Base-by-base conservation (phyloP, 2,329 filamentous ascomycete genomes). In the Fonsecaea multimorphosa region DNA sequence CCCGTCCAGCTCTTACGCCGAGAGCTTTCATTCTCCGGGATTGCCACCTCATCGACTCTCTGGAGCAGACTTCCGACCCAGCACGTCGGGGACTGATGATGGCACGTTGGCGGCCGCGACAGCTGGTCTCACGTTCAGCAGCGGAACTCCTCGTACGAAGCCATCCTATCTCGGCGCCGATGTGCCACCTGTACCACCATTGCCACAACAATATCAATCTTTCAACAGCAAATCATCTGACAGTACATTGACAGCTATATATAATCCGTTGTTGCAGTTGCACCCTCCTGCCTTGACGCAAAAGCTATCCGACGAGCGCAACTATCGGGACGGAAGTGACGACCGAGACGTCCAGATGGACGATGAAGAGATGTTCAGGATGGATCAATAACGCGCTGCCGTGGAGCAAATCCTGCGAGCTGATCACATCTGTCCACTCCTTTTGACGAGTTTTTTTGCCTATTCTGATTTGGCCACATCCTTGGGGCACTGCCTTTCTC, bases 291-390 rank as follows among this genome's bases (percentile, higher is more conserved):
- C 70, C 1, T 75, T 81, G 58, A 82, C 80, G 19, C 82, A 83
- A 73, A 78, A 81, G 70, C 73, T 83, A 59, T 82, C 80, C 49
- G 78, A 82, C 73, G 77, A 83, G 75, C 76, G 87, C 64, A 89
- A 91, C 73, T 85, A 90, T 63, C 89, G 88, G 78, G 90, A 88
- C 84, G 86, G 89, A 70, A 87, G 87, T 58, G 86, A 85, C 72
- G 82, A 86, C 70, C 87, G 88, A 64, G 85, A 77, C 82, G 85
- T 70, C 82, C 71, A 68, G 14, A 67, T 70, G 62, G 93, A 96
- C 69, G 94, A 98, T 71, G 93, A 97, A 71, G 93, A 93, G 75
- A 91, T 98, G 73, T 99, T 99, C 82, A 93, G 93, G 64, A 98
- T 98, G 94, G 95, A 99, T 80, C 92, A 96, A 78, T 95, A 84